Evolutionary conservation across 2,329 filamentous ascomycete genomes (phyloP).

Genomic region (Ophiostoma australiae): DNA sequence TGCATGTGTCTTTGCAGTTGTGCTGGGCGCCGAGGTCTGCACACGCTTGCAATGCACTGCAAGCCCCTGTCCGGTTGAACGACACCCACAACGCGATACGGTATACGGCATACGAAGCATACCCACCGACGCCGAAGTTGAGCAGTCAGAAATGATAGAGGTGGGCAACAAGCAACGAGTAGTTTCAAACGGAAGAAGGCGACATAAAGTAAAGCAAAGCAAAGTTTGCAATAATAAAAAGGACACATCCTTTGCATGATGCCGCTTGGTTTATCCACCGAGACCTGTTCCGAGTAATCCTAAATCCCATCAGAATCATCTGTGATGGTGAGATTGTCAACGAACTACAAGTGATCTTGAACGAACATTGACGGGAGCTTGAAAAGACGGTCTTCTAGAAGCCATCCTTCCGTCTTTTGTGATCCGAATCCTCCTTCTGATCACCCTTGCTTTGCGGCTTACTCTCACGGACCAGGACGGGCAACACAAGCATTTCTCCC

Average conservation of each 20-base stretch:
- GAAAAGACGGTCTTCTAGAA: neutral
- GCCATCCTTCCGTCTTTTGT: neutral
- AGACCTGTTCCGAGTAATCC: neutral
- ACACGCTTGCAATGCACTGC: neutral
- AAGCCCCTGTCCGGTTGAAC: slow-evolving; percentile 6
- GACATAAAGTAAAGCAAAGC: neutral
- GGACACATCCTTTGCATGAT: neutral
- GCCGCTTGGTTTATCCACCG: neutral
- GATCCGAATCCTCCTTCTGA: neutral
- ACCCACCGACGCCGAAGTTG: slow-evolving; percentile 1
- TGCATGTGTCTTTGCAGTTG: neutral
- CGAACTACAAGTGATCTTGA: too few relatives aligned
- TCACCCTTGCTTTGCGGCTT: slow-evolving; percentile 1
- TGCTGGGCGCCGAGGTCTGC: neutral
- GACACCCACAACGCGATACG: neutral
- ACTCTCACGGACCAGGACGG: neutral
- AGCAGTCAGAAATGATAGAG: slow-evolving; percentile 5
- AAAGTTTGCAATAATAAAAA: neutral
- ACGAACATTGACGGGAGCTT: too few relatives aligned
- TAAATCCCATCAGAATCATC: too few relatives aligned
- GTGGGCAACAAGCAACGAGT: neutral
- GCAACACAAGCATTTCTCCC: slow-evolving; percentile 10
- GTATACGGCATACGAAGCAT: neutral
- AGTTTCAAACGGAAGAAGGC: neutral
- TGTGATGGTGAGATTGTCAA: too few relatives aligned